Evolutionary conservation across 83 land plant species (phyloP).

Genomic region (Diphasiastrum complanatum): DNA sequence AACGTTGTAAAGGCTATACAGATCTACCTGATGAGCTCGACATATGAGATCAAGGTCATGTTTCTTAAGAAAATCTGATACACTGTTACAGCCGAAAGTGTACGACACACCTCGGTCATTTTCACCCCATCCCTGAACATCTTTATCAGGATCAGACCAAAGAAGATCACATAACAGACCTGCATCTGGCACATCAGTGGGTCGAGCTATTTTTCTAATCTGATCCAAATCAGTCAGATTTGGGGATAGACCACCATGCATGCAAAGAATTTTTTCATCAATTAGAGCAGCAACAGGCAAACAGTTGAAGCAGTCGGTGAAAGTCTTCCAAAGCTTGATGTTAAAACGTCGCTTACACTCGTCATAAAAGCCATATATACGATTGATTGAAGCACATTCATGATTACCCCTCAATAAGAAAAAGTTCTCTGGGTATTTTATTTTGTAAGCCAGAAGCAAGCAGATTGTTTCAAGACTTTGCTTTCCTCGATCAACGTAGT

Average conservation of each 20-base stretch:
- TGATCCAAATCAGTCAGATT: not conserved
- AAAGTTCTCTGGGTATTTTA: conserved; percentile 1
- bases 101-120: not conserved
- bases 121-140: not conserved
- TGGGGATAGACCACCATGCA: conserved; percentile 6
- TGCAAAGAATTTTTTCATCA: conserved; percentile 5
- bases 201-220: too few relatives aligned
- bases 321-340: not conserved
- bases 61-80: not conserved
- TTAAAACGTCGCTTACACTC: conserved; percentile 3
- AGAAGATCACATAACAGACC: too few relatives aligned
- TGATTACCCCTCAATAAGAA: conserved; percentile 5
- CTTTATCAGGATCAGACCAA: conserved; percentile 4
- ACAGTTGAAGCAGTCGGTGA: too few relatives aligned
- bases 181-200: too few relatives aligned
- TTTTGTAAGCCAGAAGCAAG: too few relatives aligned
- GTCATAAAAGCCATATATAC: too few relatives aligned
- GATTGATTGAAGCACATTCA: too few relatives aligned
- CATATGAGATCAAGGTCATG: conserved; percentile 8
- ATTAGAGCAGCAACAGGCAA: too few relatives aligned
- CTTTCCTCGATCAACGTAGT: conserved; percentile 1
- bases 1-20: too few relatives aligned
- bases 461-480: too few relatives aligned
- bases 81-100: not conserved
- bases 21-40: conserved; percentile 7